Evolutionary conservation across 164 flowering plant genomes (phyloP).

Genomic region (Kalanchoe fedtschenkoi): DNA sequence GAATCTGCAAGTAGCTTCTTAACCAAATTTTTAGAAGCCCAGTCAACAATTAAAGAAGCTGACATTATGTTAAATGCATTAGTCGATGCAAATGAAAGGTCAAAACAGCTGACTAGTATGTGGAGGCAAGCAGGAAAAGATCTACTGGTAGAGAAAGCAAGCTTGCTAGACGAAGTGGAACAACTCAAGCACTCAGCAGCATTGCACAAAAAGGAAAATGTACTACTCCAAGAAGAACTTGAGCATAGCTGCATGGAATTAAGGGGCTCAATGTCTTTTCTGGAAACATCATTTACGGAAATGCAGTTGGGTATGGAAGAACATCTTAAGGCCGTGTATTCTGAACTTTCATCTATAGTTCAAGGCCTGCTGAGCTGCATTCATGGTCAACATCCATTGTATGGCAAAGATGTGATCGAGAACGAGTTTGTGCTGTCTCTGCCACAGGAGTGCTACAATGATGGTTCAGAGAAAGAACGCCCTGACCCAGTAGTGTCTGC

Average conservation of each 20-base stretch:
- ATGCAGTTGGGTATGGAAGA: conserved; percentile 43
- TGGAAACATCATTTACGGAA: conserved; percentile 35
- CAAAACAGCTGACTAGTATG: conserved; percentile 28
- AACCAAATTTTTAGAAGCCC: conserved; percentile 54
- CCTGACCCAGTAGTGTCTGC: neutral
- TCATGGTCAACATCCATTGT: conserved; percentile 31
- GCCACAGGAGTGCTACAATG: conserved; percentile 28
- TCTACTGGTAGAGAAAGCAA: conserved; percentile 35
- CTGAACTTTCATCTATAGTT: conserved; percentile 31
- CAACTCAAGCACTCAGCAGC: conserved; percentile 33
- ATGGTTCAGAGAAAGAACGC: conserved; percentile 10
- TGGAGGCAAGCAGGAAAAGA: conserved; percentile 50
- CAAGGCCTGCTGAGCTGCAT: conserved; percentile 21
- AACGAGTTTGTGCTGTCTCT: conserved; percentile 29
- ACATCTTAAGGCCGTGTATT: conserved; percentile 17
- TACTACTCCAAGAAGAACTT: conserved; percentile 25
- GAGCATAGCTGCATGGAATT: conserved; percentile 22
- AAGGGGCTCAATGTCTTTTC: conserved; percentile 27
- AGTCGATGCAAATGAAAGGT: conserved; percentile 41
- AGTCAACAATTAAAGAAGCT: conserved; percentile 59
- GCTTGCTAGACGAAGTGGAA: conserved; percentile 45
- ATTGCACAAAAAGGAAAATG: conserved; percentile 35
- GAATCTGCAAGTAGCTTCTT: conserved; percentile 29
- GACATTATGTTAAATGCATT: conserved; percentile 56
- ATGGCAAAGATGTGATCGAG: conserved; percentile 37